Base-by-base conservation (phyloP, 225 moss, liverwort and hornwort genomes). In the Pseudisothecium myosuroides region DNA sequence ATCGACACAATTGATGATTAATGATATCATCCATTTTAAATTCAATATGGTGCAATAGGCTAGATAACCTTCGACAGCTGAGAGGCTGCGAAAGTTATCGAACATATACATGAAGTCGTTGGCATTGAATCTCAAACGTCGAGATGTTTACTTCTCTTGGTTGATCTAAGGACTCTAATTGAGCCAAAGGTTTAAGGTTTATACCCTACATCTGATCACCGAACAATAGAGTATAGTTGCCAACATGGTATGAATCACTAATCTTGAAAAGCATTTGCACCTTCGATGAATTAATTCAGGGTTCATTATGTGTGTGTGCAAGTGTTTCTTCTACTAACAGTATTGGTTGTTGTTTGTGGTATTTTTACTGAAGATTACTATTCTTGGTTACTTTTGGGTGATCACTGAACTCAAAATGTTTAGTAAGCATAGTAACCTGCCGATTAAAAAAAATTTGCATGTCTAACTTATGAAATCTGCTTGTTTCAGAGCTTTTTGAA, bases 401-500 rank as follows among this genome's bases (percentile, higher is more conserved):
- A 66, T 47, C 22, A n/a, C 36, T 67, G 61, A 61, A 50, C 79
- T 45, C n/a, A n/a, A 29, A 39, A 82, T 17, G 39, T 65, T 76
- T 36, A 50, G 12, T 43, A 21, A 81, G 13, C 31, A 32, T 20
- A 43, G 22, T 45, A 32, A 22, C 32, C 15, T 81, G 21, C 14
- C 10, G 5, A 16, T 31, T 81, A 1, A 21, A 59, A 20, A 17
- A 21, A 19, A 81, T 0, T 22, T 49, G 12, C 26, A 29, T 43
- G 43, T 71, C 65, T 83, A 68, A 86, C 29, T 23, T 49, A 36
- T 71, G 80, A 39, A 45, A 37, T 59, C 32, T 59, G 6, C 41
- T 77, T 83, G 87, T 80, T 85, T 41, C 96, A 99, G 98, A 95
- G 74, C 87, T 95, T 21, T 99, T 99, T 75, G 96, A 99, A 80